These are phyloP conservation scores for Drechslerella coelobrocha DNA, from an alignment of 2,329 filamentous ascomycete genomes.

Conservation along the genomic window DNA sequence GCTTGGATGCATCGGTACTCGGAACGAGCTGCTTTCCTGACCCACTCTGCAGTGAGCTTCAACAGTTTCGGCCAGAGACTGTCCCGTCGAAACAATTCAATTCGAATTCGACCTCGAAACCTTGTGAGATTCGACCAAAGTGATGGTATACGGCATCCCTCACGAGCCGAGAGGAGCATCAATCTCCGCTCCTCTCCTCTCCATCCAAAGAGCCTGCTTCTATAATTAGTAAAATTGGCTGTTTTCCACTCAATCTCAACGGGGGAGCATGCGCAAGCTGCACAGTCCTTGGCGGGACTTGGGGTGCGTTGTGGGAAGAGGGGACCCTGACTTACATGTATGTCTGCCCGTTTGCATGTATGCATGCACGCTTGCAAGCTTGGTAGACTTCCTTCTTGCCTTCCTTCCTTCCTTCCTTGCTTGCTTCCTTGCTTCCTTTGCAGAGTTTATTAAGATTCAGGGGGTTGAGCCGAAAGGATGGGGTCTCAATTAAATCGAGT, in stretches of 20 bases:
- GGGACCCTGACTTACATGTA: slow-evolving; percentile 41
- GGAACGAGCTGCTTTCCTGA: slow-evolving; percentile 47
- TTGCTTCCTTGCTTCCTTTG: slow-evolving; percentile 3
- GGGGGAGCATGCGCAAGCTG: not conserved
- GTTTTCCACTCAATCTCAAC: slow-evolving; percentile 17
- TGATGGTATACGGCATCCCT: not conserved
- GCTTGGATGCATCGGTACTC: slow-evolving; percentile 21
- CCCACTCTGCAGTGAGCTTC: slow-evolving; percentile 29
- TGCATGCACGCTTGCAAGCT: too few relatives aligned
- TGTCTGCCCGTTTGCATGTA: too few relatives aligned
- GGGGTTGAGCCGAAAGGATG: slow-evolving; percentile 20
- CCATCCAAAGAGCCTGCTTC: slow-evolving; percentile 9
- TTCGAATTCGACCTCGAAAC: not conserved
- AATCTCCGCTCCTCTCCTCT: too few relatives aligned
- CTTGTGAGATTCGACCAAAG: slow-evolving; percentile 3
- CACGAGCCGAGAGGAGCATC: not conserved
- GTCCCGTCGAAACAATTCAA: not conserved
- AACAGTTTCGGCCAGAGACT: slow-evolving; percentile 35
- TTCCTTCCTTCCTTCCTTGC: not conserved
- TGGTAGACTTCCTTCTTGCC: slow-evolving; percentile 21
- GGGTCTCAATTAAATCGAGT: slow-evolving; percentile 29
- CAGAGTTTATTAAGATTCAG: slow-evolving; percentile 35
- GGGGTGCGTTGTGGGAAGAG: slow-evolving; percentile 34
- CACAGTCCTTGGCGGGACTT: slow-evolving; percentile 42
- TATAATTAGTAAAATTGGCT: slow-evolving; percentile 50